Percentiles rank a stretch among this genome's conserved stretches.
Evolutionary conservation across 2,329 filamentous ascomycete species (phyloP).

Genomic region (Cladophialophora psammophila): DNA sequence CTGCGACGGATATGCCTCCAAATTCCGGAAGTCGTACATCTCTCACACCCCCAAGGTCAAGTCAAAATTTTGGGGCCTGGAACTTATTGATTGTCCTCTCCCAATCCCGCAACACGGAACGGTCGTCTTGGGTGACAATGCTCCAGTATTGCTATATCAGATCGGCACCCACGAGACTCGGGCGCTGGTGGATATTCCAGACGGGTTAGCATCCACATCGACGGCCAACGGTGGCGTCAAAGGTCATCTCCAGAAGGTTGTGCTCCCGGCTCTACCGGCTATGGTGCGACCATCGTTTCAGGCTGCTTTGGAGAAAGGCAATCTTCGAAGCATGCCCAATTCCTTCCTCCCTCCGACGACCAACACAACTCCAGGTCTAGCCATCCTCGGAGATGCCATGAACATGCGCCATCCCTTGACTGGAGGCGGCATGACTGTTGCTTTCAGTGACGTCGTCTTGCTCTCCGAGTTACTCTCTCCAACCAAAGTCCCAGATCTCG

Average conservation of each 20-base stretch:
- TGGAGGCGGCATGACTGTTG: constrained; percentile 97
- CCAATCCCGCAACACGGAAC: constrained; percentile 80
- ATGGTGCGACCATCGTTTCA: constrained; percentile 75
- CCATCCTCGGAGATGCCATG: constrained; percentile 90
- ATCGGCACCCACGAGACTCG: constrained; percentile 95
- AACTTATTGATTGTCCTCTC: constrained; percentile 85
- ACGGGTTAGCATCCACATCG: constrained; percentile 75
- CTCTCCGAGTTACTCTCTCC: constrained; percentile 78
- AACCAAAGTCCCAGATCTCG: constrained; percentile 70
- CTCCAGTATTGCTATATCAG: constrained; percentile 91
- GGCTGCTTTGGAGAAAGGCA: constrained; percentile 77
- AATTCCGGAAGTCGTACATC: constrained; percentile 84
- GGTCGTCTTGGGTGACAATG: constrained; percentile 79
- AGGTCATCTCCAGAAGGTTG: constrained; percentile 78
- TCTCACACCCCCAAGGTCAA: constrained; percentile 71
- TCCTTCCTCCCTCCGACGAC: constrained; percentile 85
- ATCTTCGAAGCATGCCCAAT: constrained; percentile 92
- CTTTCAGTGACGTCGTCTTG: constrained; percentile 87
- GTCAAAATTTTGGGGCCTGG: constrained; percentile 91
- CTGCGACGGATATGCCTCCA: constrained; percentile 90
- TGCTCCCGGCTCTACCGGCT: constrained; percentile 78
- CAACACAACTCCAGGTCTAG: constrained; percentile 73
- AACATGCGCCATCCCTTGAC: constrained; percentile 99
- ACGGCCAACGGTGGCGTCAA: constrained; percentile 81
- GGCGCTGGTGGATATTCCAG: constrained; percentile 85